Base-by-base conservation (phyloP, 495 filamentous ascomycete genomes). In the Saxophila tyrrhenica region DNA sequence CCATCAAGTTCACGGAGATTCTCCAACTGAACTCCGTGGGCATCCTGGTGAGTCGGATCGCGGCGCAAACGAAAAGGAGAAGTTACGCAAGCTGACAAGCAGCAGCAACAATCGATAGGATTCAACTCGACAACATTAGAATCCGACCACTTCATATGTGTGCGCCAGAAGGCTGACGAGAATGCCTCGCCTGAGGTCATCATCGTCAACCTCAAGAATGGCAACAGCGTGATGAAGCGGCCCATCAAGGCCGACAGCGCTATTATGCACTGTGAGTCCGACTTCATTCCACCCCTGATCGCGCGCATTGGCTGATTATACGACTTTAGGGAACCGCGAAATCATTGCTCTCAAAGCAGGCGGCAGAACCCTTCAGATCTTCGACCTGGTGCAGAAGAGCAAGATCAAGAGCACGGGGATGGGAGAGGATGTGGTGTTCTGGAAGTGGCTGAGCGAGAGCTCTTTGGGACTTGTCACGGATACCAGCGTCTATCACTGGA, bases 211-310 rank as follows among this genome's bases (percentile, higher is more conserved):
- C 84, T 99, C 63, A 94, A 95, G 70, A 89, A 94, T 73, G 79
- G 79, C 71, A 94, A 95, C 78, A 86, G 89, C 71, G 78, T 94
- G 65, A 94, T 89, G 55, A 83, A 86, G 59, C 80, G 92, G 60
- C 89, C 90, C 9, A 99, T 99, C 76, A 97, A 96, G 73, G 94
- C 92, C 61, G 92, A 99, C 75, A 95, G 89, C 80, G 94, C 92
- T 57, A 96, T 99, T 67, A 96, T 99, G 92, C 92, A 99, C 79
- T 95, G 89, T 48, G n/a, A n/a, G n/a, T n/a, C 21, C 45, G 21
- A 17, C 41, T 5, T 44, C 49, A 22, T 25, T 16, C 17, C 22
- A 19, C 25, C 22, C 44, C 16, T 23, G 16, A 53, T 16, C n/a
- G 10, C 3, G 16, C 7, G 19, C 38, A 9, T 17, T 5, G 9